Conservation (phyloP, 805 yeast genomes). For the Candida golubevii region DNA sequence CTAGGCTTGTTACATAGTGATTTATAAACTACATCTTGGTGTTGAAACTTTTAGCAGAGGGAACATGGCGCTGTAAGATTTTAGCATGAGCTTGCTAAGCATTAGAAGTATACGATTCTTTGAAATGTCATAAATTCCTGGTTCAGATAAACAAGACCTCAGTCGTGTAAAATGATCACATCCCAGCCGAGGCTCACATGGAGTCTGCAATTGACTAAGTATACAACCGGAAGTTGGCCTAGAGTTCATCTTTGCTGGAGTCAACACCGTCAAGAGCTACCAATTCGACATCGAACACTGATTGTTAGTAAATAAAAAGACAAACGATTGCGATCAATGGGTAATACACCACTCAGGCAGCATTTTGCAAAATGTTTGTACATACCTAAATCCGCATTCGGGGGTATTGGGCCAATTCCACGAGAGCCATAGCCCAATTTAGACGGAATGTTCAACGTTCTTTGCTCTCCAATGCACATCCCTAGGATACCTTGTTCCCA, state of each 20-base stretch:
- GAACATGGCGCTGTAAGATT: no score
- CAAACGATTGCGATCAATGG: background rate
- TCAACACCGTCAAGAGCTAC: constrained; percentile 45
- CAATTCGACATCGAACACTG: constrained; percentile 59
- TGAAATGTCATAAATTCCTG: no score
- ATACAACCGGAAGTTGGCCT: background rate
- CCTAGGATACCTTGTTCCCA: constrained; percentile 80
- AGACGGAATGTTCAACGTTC: constrained; percentile 77
- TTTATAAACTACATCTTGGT: no score
- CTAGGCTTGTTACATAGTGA: no score
- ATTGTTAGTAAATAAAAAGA: constrained; percentile 18
- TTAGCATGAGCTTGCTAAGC: no score
- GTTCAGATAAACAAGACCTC: no score
- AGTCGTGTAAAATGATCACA: no score
- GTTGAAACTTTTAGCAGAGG: no score
- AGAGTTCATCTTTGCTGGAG: constrained; percentile 14
- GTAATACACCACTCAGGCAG: no score
- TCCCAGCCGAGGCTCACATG: no score
- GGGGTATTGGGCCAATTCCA: constrained; percentile 78
- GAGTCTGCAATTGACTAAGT: no score
- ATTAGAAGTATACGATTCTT: no score
- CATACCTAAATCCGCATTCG: constrained; percentile 60
- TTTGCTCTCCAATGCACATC: constrained; percentile 87
- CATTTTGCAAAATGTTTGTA: constrained; percentile 1
- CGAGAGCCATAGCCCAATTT: constrained; percentile 70